These are phyloP conservation scores for Xylaria sp. DNA, from an alignment of 2,329 filamentous ascomycete genomes.

Conservation along the genomic window DNA sequence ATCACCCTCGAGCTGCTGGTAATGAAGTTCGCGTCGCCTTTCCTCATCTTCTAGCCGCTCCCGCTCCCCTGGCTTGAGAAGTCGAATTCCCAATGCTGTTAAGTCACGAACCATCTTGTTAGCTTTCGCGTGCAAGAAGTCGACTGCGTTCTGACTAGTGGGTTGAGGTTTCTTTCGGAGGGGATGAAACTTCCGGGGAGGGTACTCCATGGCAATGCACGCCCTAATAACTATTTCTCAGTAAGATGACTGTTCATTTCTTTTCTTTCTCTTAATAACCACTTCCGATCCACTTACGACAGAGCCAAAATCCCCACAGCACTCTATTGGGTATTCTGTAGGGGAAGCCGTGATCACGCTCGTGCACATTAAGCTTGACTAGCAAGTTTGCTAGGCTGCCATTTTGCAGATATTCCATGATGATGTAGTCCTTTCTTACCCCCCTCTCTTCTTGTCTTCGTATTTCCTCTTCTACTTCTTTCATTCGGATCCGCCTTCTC, in stretches of 20 bases:
- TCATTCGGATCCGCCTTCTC: neutral
- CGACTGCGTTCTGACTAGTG: neutral
- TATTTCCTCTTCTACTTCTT: neutral
- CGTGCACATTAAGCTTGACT: slow-evolving; percentile 14
- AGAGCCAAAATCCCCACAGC: slow-evolving; percentile 39
- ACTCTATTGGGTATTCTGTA: slow-evolving; percentile 33
- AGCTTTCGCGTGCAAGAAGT: neutral
- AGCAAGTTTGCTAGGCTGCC: slow-evolving; percentile 38
- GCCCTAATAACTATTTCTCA: slow-evolving; percentile 38
- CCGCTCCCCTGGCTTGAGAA: neutral
- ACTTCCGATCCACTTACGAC: slow-evolving; percentile 33
- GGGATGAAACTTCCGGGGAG: slow-evolving; percentile 41
- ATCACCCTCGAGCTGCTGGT: slow-evolving; percentile 16
- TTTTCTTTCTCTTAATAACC: neutral
- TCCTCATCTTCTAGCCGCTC: neutral
- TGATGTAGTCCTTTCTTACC: slow-evolving; percentile 26
- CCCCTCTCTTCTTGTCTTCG: neutral
- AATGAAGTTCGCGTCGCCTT: neutral
- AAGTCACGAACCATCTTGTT: slow-evolving; percentile 18
- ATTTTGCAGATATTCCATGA: slow-evolving; percentile 40
- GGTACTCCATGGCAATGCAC: slow-evolving; percentile 42
- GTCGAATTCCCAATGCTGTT: slow-evolving; percentile 5
- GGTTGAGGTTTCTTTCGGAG: slow-evolving; percentile 18
- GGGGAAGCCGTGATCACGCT: neutral
- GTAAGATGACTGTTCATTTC: neutral